Evolutionary conservation across 2,329 filamentous ascomycete species (phyloP).

Genomic region (Daldinia eschscholtzii): DNA sequence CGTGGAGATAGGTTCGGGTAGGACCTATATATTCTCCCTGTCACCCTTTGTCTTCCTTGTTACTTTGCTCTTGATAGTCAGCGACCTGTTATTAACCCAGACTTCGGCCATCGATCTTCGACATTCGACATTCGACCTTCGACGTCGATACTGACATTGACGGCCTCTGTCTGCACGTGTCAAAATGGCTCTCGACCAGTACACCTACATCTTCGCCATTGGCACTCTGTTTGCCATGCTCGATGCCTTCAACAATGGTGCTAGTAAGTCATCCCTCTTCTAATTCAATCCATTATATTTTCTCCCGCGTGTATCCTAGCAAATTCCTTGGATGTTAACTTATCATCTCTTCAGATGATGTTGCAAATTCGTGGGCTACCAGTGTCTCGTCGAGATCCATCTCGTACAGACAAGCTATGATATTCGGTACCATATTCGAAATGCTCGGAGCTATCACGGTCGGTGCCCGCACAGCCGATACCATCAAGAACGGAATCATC

Average conservation of each 20-base stretch:
- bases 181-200: slow-evolving; percentile 71
- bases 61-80: slow-evolving; percentile 24
- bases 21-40: slow-evolving; percentile 38
- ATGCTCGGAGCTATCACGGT: slow-evolving; percentile 75
- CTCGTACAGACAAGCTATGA: slow-evolving; percentile 76
- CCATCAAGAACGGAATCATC: slow-evolving; percentile 84
- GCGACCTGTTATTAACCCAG: slow-evolving; percentile 7
- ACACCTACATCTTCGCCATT: slow-evolving; percentile 79
- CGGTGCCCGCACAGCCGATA: slow-evolving; percentile 77
- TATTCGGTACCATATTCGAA: slow-evolving; percentile 75
- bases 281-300: background rate
- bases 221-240: slow-evolving; percentile 82
- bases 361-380: slow-evolving; percentile 86
- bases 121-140: slow-evolving; percentile 17
- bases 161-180: slow-evolving; percentile 25
- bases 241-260: slow-evolving; percentile 83
- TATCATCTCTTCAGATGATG: slow-evolving; percentile 72
- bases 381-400: slow-evolving; percentile 84
- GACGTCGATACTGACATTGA: slow-evolving; percentile 15
- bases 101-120: slow-evolving; percentile 12
- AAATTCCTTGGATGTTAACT: slow-evolving; percentile 32
- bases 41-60: slow-evolving; percentile 19
- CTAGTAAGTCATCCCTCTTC: slow-evolving; percentile 68
- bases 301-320: background rate
- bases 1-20: slow-evolving; percentile 19